Conservation (phyloP, 768 basidiomycete genomes). For the Gloeophyllum trabeum region DNA sequence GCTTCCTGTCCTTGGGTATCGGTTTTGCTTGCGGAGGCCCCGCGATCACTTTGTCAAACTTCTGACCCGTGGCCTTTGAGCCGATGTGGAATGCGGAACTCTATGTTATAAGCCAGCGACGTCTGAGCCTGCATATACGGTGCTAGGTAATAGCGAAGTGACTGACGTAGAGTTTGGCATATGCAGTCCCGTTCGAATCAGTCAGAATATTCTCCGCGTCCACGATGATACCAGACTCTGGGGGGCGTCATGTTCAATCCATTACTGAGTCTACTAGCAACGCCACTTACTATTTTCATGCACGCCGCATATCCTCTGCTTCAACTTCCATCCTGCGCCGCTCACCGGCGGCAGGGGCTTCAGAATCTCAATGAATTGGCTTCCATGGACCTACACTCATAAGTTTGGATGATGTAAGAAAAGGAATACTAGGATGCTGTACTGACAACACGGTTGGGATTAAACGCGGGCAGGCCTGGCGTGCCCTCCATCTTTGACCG, state of each 20-base stretch:
- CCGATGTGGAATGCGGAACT: slow-evolving; percentile 31
- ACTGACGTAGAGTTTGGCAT: slow-evolving; percentile 30
- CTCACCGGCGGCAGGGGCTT: slow-evolving; percentile 68
- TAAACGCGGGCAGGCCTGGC: slow-evolving; percentile 60
- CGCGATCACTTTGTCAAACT: slow-evolving; percentile 28
- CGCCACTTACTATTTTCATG: slow-evolving; percentile 66
- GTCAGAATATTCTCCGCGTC: slow-evolving; percentile 54
- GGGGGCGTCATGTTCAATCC: background rate
- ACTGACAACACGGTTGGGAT: slow-evolving; percentile 60
- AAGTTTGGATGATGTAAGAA: background rate
- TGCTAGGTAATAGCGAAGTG: no score
- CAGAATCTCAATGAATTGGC: slow-evolving; percentile 71
- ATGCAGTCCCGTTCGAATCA: slow-evolving; percentile 41
- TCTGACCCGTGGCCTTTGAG: slow-evolving; percentile 23
- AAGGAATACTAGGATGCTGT: background rate
- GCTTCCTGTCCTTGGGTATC: slow-evolving; percentile 23
- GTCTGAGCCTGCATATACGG: no score
- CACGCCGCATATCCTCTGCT: slow-evolving; percentile 52
- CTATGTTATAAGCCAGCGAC: slow-evolving; percentile 13
- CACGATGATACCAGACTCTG: slow-evolving; percentile 68
- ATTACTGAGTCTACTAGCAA: background rate
- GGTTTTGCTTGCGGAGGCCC: slow-evolving; percentile 22
- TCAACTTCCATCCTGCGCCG: slow-evolving; percentile 72
- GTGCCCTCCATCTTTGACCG: slow-evolving; percentile 26
- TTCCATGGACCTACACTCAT: slow-evolving; percentile 53